These are phyloP conservation scores for Chaetomium tenue DNA, from an alignment of 495 filamentous ascomycete species.

Conservation along the genomic window DNA sequence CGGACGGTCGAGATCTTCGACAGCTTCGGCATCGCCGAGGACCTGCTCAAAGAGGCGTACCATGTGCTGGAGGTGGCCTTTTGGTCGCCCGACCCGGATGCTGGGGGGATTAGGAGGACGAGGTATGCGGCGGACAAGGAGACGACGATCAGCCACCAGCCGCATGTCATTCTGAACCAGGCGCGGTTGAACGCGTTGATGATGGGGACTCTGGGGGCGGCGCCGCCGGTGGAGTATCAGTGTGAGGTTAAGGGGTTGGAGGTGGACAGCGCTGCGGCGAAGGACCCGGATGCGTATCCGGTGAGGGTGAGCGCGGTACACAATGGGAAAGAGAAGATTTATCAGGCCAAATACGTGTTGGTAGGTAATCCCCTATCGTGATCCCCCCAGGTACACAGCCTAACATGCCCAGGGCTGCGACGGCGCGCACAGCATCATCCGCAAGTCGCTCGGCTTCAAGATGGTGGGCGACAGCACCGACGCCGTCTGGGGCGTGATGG, in stretches of 20 bases:
- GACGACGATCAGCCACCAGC: constrained; percentile 62
- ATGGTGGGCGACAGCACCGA: constrained; percentile 76
- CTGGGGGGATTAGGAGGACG: constrained; percentile 49
- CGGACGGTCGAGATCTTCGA: constrained; percentile 81
- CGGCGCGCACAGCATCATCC: constrained; percentile 69
- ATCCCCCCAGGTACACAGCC: background rate
- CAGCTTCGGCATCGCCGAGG: constrained; percentile 68
- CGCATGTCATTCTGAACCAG: constrained; percentile 77
- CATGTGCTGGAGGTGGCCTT: constrained; percentile 68
- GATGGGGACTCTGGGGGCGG: constrained; percentile 50
- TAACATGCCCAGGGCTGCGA: constrained; percentile 61
- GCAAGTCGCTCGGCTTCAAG: constrained; percentile 63
- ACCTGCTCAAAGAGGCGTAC: constrained; percentile 68
- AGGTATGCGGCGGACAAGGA: constrained; percentile 59
- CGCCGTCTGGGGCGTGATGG: constrained; percentile 73
- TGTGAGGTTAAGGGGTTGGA: constrained; percentile 54
- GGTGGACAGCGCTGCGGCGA: constrained; percentile 47
- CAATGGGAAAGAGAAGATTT: constrained; percentile 52
- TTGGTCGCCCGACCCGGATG: constrained; percentile 45
- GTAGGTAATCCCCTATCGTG: constrained; percentile 45
- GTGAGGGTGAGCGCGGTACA: constrained; percentile 55
- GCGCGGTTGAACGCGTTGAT: constrained; percentile 66
- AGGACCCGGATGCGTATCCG: constrained; percentile 49
- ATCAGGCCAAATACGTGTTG: constrained; percentile 66
- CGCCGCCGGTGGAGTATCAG: constrained; percentile 59